These are phyloP conservation scores for Thielaviopsis populi DNA, from an alignment of 2,329 filamentous ascomycete genomes.

Conservation along the genomic window DNA sequence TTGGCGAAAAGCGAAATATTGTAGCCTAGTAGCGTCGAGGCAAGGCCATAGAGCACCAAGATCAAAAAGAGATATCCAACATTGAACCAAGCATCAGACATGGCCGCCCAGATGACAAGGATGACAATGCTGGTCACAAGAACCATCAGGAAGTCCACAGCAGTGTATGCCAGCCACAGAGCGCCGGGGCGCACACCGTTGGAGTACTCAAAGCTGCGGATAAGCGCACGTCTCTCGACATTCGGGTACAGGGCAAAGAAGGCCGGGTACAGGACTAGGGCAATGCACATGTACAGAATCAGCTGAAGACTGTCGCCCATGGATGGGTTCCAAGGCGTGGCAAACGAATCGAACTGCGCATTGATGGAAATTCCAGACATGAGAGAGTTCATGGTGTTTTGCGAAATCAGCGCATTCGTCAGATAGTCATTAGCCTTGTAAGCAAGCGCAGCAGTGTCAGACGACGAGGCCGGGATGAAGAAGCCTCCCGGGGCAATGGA, in stretches of 20 bases:
- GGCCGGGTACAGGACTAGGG: constrained; percentile 62
- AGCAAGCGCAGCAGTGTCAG: constrained; percentile 43
- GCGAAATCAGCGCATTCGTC: constrained; percentile 43
- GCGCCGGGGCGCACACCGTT: constrained; percentile 74
- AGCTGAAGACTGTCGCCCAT: constrained; percentile 64
- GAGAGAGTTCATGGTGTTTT: constrained; percentile 52
- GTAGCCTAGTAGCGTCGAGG: constrained; percentile 63
- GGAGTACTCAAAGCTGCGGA: constrained; percentile 76
- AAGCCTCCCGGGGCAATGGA: constrained; percentile 65
- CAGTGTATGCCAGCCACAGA: constrained; percentile 69
- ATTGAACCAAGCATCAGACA: constrained; percentile 57
- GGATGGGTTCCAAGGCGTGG: constrained; percentile 52
- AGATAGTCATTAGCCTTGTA: constrained; percentile 52
- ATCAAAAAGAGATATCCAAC: constrained; percentile 70
- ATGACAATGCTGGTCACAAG: constrained; percentile 33
- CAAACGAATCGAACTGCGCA: constrained; percentile 60
- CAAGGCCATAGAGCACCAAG: constrained; percentile 65
- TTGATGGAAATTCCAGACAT: constrained; percentile 53
- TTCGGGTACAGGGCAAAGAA: constrained; percentile 85
- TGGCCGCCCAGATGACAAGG: constrained; percentile 52
- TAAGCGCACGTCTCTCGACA: constrained; percentile 62
- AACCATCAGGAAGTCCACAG: constrained; percentile 67
- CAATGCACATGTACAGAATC: constrained; percentile 67
- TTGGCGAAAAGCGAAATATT: constrained; percentile 64
- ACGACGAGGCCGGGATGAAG: constrained; percentile 45